Evolutionary conservation across 2,329 filamentous ascomycete species (phyloP), one percentile per base, ranked within the genome.

Genomic region (Sporothrix inflata): DNA sequence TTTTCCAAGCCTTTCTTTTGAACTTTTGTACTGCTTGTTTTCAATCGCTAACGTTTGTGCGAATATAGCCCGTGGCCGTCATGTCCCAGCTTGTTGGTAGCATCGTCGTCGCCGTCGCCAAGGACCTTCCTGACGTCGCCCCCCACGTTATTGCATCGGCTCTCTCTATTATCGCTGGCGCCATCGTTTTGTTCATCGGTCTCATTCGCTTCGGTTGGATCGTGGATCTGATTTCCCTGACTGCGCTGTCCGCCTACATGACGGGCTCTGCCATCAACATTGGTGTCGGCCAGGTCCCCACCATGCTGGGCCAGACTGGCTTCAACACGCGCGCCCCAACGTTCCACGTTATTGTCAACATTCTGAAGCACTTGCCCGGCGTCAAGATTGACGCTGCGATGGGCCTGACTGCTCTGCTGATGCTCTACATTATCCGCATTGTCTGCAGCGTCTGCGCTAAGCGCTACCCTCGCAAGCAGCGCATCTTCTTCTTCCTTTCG

Each of bases 201-300:
- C 83, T 98, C 3, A 83, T 93, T 57, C 90, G 94, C 63, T 87
- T 91, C 49, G 95, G 96, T 6, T 97, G 94, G 89, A 90, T 98
- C 68, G 94, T 98, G 65, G 94, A 98, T 76, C 88, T 98, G 78
- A 98, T 98, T 77, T 93, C 96, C 1, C 88, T 98, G 71, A 91
- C 94, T 1, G 93, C 94, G 0, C 93, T 98, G 70, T 94, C 93
- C 0, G 94, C 96, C 2, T 98, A 97, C 84, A 98, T 98, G 92
- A 98, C 96, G 0, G 95, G 95, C 2, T 97, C 95, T 5, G 94
- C 95, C 70, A 87, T 99, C 80, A 97, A 89, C 77, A 98, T 99
- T 78, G 90, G 89, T 19, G 87, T 89, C 30, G 94, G 96, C 45
- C 96, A 99, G 81, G 86, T 98, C 5, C 91, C 93, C 1, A 87